A percentile compares a stretch with the other conserved stretches of the same genome.
Evolutionary conservation across 2,329 filamentous ascomycete species (phyloP).

Genomic region (Fusarium buxicola): DNA sequence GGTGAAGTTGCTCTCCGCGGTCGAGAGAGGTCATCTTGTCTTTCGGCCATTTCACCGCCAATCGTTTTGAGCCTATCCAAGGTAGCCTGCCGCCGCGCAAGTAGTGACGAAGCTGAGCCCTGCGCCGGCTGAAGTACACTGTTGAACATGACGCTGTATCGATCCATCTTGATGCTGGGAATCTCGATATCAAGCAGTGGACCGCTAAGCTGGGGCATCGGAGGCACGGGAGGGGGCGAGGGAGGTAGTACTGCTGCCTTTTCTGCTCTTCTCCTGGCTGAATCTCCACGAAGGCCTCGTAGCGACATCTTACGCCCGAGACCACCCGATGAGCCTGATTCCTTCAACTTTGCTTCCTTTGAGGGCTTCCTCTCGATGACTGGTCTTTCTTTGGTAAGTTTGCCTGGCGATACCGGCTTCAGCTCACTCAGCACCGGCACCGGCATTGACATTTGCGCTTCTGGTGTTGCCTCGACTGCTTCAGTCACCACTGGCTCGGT

Average conservation of each 20-base stretch:
- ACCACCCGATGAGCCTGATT: slow-evolving; percentile 36
- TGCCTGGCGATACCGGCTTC: slow-evolving; percentile 24
- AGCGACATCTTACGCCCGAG: slow-evolving; percentile 45
- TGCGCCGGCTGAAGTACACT: slow-evolving; percentile 69
- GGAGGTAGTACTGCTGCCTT: slow-evolving; percentile 27
- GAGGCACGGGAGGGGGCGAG: slow-evolving; percentile 34
- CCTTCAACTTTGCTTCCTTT: slow-evolving; percentile 34
- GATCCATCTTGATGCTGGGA: slow-evolving; percentile 82
- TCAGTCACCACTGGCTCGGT: slow-evolving; percentile 51
- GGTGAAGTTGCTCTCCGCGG: slow-evolving; percentile 63
- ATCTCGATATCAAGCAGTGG: slow-evolving; percentile 79
- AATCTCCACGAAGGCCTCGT: slow-evolving; percentile 41
- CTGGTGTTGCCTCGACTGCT: slow-evolving; percentile 11
- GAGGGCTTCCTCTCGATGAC: slow-evolving; percentile 23
- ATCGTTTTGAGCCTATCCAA: slow-evolving; percentile 68
- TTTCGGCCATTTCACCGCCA: slow-evolving; percentile 57
- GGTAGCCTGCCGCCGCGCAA: slow-evolving; percentile 69
- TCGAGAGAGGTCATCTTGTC: slow-evolving; percentile 48
- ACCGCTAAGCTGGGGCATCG: slow-evolving; percentile 35
- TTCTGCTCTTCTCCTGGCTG: slow-evolving; percentile 35
- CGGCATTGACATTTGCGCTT: slow-evolving; percentile 11
- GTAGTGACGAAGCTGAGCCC: slow-evolving; percentile 51
- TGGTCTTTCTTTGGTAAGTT: slow-evolving; percentile 27
- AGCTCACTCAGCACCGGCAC: slow-evolving; percentile 13
- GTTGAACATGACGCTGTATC: slow-evolving; percentile 95